Evolutionary conservation across 1,284 basidiomycete genomes (phyloP).

Genomic region (Boletus sp.): DNA sequence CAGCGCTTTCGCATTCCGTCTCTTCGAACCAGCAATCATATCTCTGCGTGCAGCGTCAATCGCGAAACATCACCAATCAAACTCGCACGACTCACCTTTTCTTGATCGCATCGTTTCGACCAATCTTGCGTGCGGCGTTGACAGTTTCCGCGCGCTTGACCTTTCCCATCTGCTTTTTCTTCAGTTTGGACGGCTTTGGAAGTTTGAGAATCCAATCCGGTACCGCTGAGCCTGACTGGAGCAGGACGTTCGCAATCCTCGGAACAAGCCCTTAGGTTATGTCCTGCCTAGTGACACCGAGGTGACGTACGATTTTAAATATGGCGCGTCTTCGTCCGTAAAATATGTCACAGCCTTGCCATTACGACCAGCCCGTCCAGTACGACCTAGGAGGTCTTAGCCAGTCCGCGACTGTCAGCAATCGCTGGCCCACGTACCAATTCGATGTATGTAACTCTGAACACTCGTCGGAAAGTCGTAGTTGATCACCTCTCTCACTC

Average conservation of each 20-base stretch:
- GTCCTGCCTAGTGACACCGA: conserved; percentile 7
- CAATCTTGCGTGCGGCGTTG: conserved; percentile 70
- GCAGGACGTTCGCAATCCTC: conserved; percentile 92
- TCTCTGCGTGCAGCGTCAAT: conserved; percentile 42
- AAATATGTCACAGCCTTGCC: conserved; percentile 96
- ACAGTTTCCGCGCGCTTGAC: conserved; percentile 75
- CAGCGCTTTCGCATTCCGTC: conserved; percentile 44
- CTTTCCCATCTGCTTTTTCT: conserved; percentile 80
- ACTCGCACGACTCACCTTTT: conserved; percentile 48
- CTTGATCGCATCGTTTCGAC: conserved; percentile 68
- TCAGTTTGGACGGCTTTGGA: conserved; percentile 86
- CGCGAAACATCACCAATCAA: neutral
- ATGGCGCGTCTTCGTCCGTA: conserved; percentile 88
- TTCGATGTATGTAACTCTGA: conserved; percentile 93
- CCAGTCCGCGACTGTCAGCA: neutral
- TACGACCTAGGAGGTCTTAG: conserved; percentile 59
- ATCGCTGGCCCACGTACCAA: conserved; percentile 51
- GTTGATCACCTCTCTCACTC: conserved; percentile 92
- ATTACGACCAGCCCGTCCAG: conserved; percentile 87
- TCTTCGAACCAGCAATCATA: conserved; percentile 70
- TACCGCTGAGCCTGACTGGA: conserved; percentile 84
- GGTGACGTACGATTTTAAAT: conserved; percentile 76
- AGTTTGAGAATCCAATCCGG: conserved; percentile 89
- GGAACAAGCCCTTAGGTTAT: conserved; percentile 11
- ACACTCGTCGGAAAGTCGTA: conserved; percentile 94